These are phyloP conservation scores for Blastocystis sp. DNA, from an alignment of 352 stramenopile genomes.

Conservation along the genomic window DNA sequence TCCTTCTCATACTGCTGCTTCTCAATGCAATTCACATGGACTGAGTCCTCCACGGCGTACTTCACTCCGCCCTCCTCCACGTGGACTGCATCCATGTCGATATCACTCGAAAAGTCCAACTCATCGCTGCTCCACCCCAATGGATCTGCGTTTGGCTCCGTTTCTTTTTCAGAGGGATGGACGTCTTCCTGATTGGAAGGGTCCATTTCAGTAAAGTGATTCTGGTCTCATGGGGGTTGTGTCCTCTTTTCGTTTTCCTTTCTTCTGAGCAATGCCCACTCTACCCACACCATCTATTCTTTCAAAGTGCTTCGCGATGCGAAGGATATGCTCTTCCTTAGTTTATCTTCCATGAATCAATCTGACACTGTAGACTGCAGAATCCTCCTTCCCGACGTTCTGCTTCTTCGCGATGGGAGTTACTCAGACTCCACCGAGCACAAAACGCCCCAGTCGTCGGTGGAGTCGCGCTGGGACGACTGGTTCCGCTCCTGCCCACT, in stretches of 20 bases:
- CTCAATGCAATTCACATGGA: conserved; percentile 37
- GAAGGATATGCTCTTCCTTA: background rate
- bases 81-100: background rate
- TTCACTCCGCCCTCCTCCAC: background rate
- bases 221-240: too few relatives aligned
- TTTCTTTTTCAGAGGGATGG: too few relatives aligned
- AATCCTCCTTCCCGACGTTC: background rate
- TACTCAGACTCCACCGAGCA: background rate
- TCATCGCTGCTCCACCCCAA: conserved; percentile 19
- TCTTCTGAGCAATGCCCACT: too few relatives aligned
- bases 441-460: background rate
- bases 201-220: too few relatives aligned
- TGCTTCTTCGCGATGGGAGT: background rate
- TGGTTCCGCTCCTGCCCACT: background rate
- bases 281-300: background rate
- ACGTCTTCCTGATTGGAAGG: too few relatives aligned
- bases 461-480: background rate
- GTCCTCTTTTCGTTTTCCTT: too few relatives aligned
- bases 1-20: conserved; percentile 41
- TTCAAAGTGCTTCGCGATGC: background rate
- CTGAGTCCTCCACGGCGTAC: background rate
- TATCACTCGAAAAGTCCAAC: conserved; percentile 25
- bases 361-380: background rate
- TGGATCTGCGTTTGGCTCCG: background rate
- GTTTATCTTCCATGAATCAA: background rate